Conservation (phyloP, 2,329 filamentous ascomycete species). For the Ilyonectria robusta region DNA sequence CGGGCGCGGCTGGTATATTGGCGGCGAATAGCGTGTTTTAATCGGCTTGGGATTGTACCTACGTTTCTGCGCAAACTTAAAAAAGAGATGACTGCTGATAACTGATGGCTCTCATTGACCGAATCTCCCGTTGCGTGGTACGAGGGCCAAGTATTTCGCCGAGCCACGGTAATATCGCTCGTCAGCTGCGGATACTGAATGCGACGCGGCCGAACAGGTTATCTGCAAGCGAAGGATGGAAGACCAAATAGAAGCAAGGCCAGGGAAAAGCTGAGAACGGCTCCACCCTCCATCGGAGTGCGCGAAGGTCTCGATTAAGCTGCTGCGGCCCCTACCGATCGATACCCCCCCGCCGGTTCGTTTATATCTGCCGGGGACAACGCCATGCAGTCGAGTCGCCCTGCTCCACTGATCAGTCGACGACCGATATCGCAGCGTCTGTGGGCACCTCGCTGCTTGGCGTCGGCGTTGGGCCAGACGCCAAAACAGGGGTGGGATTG, state of each 20-base stretch:
- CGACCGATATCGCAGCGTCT: constrained; percentile 6
- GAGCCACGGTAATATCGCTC: constrained; percentile 2
- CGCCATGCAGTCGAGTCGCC: constrained; percentile 25
- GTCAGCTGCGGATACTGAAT: constrained; percentile 3
- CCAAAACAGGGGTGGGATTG: not conserved
- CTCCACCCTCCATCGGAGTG: constrained; percentile 11
- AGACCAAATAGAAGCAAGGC: constrained; percentile 24
- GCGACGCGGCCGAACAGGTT: constrained; percentile 10
- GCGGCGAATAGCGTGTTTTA: constrained; percentile 31
- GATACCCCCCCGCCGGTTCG: constrained; percentile 29
- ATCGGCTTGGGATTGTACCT: constrained; percentile 37
- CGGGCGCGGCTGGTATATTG: constrained; percentile 25
- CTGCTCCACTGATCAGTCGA: constrained; percentile 10
- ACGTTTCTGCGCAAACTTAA: constrained; percentile 26
- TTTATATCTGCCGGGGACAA: constrained; percentile 25
- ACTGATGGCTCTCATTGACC: constrained; percentile 7
- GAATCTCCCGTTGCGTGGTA: constrained; percentile 22
- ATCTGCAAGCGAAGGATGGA: constrained; percentile 20
- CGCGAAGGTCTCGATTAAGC: constrained; percentile 24
- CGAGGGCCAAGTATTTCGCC: constrained; percentile 15
- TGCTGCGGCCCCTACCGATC: constrained; percentile 20
- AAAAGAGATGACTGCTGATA: constrained; percentile 13
- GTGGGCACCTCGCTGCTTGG: not conserved
- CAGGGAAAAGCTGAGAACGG: not conserved
- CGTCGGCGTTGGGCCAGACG: not conserved